Base-by-base conservation (phyloP, 2,329 filamentous ascomycete genomes). In the Phialophora expanda region DNA sequence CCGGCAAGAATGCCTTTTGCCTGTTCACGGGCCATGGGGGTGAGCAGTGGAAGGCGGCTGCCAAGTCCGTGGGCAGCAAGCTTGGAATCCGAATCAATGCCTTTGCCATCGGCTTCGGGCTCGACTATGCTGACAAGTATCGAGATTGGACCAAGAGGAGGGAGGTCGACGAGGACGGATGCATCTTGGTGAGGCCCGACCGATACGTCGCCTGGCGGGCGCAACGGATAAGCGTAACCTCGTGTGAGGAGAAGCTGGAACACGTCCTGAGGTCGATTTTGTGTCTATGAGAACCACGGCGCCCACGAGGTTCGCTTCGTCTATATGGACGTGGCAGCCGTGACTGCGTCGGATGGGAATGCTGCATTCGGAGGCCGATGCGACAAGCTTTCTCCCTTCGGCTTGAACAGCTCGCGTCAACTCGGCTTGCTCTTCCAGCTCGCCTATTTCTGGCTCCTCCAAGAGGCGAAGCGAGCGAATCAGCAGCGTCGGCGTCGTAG, bases 61-160 rank as follows among this genome's bases (percentile, higher is more conserved):
- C 83, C 0, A 62, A 63, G 3, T 70, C 69, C 1, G 79, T 84
- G 4, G 67, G 73, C 0, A 68, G 74, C n/a, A 66, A 73, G 7
- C 70, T 84, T 0, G 81, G 79, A 0, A 73, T 89, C 0, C 74
- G 77, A 5, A 77, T 89, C 30, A 78, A 78, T 3, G 78, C 76
- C 0, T 82, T 84, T 66, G 80, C 79, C 1, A 85, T 89, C 67
- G 87, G 87, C 0, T 85, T 80, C 75, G 76, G 79, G 14, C 82
- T 85, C 66, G 85, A 89, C 64, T 89, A 81, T 66, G 83, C 88
- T 72, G 87, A 89, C 71, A 79, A 86, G 0, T 89, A 89, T 73
- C 82, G 82, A 68, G 85, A 87, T 60, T 90, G 87, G 87, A 80
- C 77, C 11, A 75, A 76, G 56, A 74, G 78, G 61, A 78, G 85